phyloP scores from a whole-genome alignment of 805 yeast genomes.

The Candida argentea region DNA sequence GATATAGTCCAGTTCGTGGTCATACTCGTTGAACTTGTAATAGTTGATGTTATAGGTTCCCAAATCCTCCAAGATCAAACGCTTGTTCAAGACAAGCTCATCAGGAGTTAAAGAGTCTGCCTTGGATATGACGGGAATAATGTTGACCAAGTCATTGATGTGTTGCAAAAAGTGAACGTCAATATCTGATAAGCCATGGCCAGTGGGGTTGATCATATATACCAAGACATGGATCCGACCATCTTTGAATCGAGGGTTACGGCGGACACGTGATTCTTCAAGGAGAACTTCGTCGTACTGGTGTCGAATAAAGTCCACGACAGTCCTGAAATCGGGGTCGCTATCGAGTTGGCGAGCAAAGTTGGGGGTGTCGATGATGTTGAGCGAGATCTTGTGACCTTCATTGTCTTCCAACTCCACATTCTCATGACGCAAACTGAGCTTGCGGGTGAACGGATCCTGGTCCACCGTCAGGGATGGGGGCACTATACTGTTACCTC shows the following conservation, averaged over 20 bases:
- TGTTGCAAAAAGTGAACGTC: constrained; percentile 33
- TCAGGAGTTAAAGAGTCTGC: constrained; percentile 32
- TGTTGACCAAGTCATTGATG: constrained; percentile 31
- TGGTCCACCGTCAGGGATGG: constrained; percentile 54
- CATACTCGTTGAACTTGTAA: constrained; percentile 60
- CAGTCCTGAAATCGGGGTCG: constrained; percentile 52
- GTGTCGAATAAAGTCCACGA: constrained; percentile 71
- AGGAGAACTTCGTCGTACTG: constrained; percentile 76
- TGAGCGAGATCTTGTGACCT: constrained; percentile 70
- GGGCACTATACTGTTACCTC: constrained; percentile 68
- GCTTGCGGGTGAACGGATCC: constrained; percentile 36
- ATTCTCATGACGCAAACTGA: constrained; percentile 63
- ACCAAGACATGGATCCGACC: constrained; percentile 63
- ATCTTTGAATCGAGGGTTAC: constrained; percentile 80
- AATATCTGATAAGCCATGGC: constrained; percentile 34
- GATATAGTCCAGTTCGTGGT: constrained; percentile 37
- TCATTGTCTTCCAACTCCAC: constrained; percentile 84
- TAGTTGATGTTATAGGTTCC: constrained; percentile 60
- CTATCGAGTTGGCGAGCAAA: constrained; percentile 71
- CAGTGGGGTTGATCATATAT: constrained; percentile 35
- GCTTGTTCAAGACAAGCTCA: constrained; percentile 57
- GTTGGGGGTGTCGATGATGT: constrained; percentile 76
- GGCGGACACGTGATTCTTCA: constrained; percentile 71
- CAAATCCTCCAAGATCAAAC: constrained; percentile 67
- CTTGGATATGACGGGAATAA: constrained; percentile 34